Percentiles rank a stretch among this genome's conserved stretches.
Conservation (phyloP, 192 early-diverging fungal species). For the Coemansia sp. region DNA sequence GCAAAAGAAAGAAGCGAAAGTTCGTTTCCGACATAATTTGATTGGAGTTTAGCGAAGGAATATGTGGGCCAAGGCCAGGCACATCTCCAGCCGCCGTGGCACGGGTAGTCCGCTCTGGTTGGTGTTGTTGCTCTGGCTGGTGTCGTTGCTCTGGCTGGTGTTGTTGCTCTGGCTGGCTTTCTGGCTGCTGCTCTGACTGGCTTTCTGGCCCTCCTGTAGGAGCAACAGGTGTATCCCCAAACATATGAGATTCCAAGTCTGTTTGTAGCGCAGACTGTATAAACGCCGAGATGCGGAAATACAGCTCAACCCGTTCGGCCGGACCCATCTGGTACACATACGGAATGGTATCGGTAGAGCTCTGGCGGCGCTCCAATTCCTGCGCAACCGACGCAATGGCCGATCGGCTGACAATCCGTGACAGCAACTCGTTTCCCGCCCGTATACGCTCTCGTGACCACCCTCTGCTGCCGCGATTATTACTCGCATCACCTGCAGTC, state of each 20-base stretch:
- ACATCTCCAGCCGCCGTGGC: too few relatives aligned
- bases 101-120: too few relatives aligned
- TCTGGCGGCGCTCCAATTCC: slow-evolving; percentile 26
- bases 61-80: neutral
- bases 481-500: neutral
- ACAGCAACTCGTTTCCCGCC: slow-evolving; percentile 35
- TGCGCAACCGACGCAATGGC: slow-evolving; percentile 32
- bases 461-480: neutral
- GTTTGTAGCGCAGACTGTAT: neutral
- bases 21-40: neutral
- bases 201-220: too few relatives aligned
- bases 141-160: neutral
- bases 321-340: neutral
- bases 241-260: neutral
- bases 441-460: slow-evolving; percentile 2
- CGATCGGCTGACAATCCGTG: slow-evolving; percentile 40
- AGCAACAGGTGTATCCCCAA: too few relatives aligned
- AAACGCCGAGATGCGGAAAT: neutral
- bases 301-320: slow-evolving; percentile 1
- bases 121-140: too few relatives aligned
- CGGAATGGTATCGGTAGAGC: neutral
- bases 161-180: neutral
- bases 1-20: slow-evolving; percentile 48
- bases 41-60: neutral
- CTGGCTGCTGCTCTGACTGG: neutral